Conservation (phyloP, 2,329 filamentous ascomycete species). For the Epichloe bromicola region DNA sequence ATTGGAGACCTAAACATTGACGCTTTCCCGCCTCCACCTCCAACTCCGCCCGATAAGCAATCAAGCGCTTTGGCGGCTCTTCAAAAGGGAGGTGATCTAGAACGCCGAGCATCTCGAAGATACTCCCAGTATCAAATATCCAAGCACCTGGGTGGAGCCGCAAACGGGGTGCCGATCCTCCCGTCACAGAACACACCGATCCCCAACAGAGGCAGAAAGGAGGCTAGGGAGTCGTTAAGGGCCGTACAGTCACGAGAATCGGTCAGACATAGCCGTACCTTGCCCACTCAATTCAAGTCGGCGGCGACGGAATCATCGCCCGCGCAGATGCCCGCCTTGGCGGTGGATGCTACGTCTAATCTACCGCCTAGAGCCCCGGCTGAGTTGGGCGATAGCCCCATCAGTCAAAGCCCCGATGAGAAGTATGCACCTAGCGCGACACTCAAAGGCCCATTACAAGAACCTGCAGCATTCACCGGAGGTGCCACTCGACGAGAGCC, state of each 20-base stretch:
- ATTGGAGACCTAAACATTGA: conserved; percentile 42
- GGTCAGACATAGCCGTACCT: conserved; percentile 35
- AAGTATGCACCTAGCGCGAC: conserved; percentile 47
- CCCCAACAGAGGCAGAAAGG: conserved; percentile 68
- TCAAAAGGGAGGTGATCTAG: conserved; percentile 82
- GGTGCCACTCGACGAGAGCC: conserved; percentile 7
- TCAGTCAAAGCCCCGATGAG: conserved; percentile 51
- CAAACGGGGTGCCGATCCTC: conserved; percentile 75
- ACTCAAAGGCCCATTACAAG: conserved; percentile 42
- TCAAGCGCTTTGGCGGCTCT: conserved; percentile 84
- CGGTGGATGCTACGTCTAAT: conserved; percentile 38
- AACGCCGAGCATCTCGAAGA: conserved; percentile 79
- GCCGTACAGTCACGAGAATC: conserved; percentile 44
- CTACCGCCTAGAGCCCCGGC: conserved; percentile 12
- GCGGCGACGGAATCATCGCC: conserved; percentile 44
- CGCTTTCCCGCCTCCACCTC: conserved; percentile 54
- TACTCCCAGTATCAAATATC: conserved; percentile 97
- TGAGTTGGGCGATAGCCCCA: conserved; percentile 12
- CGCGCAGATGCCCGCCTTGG: conserved; percentile 46
- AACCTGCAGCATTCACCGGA: conserved; percentile 23
- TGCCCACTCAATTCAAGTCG: conserved; percentile 31
- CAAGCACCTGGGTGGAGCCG: conserved; percentile 73
- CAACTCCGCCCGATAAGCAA: conserved; percentile 61
- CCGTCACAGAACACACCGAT: conserved; percentile 72
- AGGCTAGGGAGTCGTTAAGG: conserved; percentile 73